Percentiles rank a stretch among this genome's conserved stretches.
These are phyloP conservation scores for Tetracladium marchalianum DNA, from an alignment of 495 filamentous ascomycete species.

Conservation along the genomic window DNA sequence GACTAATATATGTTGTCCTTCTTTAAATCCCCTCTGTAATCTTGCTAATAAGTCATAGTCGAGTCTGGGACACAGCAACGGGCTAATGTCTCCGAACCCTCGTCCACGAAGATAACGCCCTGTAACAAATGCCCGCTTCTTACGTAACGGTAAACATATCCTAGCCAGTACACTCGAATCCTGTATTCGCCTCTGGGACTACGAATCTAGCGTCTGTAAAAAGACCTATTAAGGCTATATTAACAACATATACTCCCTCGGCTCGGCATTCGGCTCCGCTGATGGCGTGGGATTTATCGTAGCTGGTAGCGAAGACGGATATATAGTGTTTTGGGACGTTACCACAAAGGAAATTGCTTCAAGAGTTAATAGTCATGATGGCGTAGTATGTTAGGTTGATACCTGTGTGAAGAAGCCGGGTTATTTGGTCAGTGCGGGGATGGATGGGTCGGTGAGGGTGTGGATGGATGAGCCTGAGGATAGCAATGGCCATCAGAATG, in stretches of 20 bases:
- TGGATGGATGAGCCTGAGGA: slow-evolving; percentile 39
- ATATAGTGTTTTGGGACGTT: slow-evolving; percentile 84
- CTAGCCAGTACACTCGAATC: slow-evolving; percentile 87
- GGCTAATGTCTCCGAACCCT: slow-evolving; percentile 92
- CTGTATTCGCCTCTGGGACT: slow-evolving; percentile 88
- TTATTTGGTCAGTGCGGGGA: slow-evolving; percentile 49
- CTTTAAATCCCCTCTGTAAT: background rate
- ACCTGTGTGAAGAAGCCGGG: slow-evolving; percentile 33
- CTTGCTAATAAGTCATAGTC: slow-evolving; percentile 24
- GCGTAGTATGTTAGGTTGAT: slow-evolving; percentile 77
- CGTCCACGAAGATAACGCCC: slow-evolving; percentile 91
- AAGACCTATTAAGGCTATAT: slow-evolving; percentile 96
- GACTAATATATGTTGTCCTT: slow-evolving; percentile 53
- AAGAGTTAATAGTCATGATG: slow-evolving; percentile 58
- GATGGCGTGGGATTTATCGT: slow-evolving; percentile 54
- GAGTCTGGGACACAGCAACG: slow-evolving; percentile 95
- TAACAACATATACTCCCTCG: slow-evolving; percentile 74
- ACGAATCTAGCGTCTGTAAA: slow-evolving; percentile 74
- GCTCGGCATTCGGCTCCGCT: slow-evolving; percentile 69
- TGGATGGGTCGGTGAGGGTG: slow-evolving; percentile 56
- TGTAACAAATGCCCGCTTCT: slow-evolving; percentile 80
- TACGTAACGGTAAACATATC: slow-evolving; percentile 86
- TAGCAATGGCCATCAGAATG: slow-evolving; percentile 7
- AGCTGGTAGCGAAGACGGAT: slow-evolving; percentile 79
- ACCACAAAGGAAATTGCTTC: slow-evolving; percentile 74